These are phyloP conservation scores for Aspergillus cristatus DNA, from an alignment of 495 filamentous ascomycete genomes.

Conservation along the genomic window DNA sequence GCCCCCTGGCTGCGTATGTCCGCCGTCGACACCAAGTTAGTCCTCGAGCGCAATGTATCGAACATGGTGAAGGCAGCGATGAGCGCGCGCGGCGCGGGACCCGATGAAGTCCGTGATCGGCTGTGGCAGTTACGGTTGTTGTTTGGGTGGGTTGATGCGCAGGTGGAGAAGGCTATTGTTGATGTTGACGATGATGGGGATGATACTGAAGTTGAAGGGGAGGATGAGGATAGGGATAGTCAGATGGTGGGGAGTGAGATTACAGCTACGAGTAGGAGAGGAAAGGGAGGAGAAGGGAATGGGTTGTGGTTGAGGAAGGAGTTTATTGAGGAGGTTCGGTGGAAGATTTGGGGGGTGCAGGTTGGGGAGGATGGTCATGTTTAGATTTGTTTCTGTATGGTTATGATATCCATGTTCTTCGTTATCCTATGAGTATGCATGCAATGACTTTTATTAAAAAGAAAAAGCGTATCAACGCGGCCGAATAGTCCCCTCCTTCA, in stretches of 20 bases:
- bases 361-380: constrained; percentile 51
- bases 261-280: no score
- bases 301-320: constrained; percentile 34
- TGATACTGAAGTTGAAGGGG: constrained; percentile 11
- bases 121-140: constrained; percentile 67
- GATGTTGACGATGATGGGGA: constrained; percentile 14
- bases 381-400: no score
- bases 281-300: constrained; percentile 15
- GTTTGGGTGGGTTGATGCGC: constrained; percentile 70
- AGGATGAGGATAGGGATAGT: constrained; percentile 12
- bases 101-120: constrained; percentile 45
- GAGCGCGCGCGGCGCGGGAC: constrained; percentile 24
- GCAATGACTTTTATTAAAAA: no score
- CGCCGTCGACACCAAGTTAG: constrained; percentile 68
- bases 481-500: constrained; percentile 28
- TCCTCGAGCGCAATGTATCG: constrained; percentile 54
- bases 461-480: no score
- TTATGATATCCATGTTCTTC: no score
- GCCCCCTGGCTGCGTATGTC: constrained; percentile 45
- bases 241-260: no score
- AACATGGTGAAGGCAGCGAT: constrained; percentile 39
- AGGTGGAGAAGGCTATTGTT: constrained; percentile 20
- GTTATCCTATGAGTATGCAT: no score
- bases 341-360: constrained; percentile 48
- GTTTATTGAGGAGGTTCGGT: constrained; percentile 34